phyloP scores from a whole-genome alignment of 345 rosid species.

The Bretschneidera sinensis region DNA sequence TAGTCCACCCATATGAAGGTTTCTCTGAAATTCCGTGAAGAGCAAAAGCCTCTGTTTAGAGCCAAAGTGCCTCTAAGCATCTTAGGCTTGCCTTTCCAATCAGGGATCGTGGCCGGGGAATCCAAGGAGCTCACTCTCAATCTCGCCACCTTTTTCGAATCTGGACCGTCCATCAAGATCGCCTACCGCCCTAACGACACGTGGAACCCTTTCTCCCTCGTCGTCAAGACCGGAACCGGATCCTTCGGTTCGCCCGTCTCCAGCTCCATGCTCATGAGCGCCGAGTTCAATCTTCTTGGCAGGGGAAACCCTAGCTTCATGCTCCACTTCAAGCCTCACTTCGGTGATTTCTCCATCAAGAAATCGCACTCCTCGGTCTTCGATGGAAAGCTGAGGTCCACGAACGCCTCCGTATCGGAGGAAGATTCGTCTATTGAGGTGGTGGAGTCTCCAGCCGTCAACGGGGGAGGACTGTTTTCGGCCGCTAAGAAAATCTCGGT shows the following conservation, averaged over 20 bases:
- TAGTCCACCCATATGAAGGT: constrained; percentile 54
- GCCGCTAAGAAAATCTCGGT: constrained; percentile 38
- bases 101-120: constrained; percentile 87
- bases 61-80: constrained; percentile 81
- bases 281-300: constrained; percentile 70
- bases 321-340: constrained; percentile 85
- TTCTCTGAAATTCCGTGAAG: constrained; percentile 87
- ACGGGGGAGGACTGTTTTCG: constrained; percentile 19
- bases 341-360: constrained; percentile 86
- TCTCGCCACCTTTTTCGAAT: constrained; percentile 74
- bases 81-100: constrained; percentile 80
- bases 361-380: constrained; percentile 63
- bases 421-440: constrained; percentile 63
- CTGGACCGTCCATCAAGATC: constrained; percentile 76
- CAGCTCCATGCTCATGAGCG: constrained; percentile 85
- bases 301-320: constrained; percentile 74
- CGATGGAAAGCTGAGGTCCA: constrained; percentile 17
- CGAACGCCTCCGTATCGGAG: constrained; percentile 29
- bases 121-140: constrained; percentile 73
- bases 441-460: constrained; percentile 39
- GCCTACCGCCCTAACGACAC: constrained; percentile 92
- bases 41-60: constrained; percentile 69
- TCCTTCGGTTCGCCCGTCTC: constrained; percentile 70
- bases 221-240: constrained; percentile 83
- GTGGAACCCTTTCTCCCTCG: constrained; percentile 79